These are phyloP conservation scores for Plasmodium yoelii DNA, from an alignment of 169 alveolate species.

Conservation along the genomic window DNA sequence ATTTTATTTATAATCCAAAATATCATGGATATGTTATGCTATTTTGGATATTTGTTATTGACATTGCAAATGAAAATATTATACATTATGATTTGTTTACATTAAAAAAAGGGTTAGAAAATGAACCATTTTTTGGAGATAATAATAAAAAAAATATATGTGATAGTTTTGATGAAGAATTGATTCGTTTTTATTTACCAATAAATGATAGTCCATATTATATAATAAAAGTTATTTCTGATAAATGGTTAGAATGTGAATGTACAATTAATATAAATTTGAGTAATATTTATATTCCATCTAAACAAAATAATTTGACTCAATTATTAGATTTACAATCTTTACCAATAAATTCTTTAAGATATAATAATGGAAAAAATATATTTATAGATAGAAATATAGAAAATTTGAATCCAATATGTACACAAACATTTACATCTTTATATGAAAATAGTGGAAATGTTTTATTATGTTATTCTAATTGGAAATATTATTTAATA, in stretches of 20 bases:
- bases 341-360: constrained; percentile 91
- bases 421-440: constrained; percentile 82
- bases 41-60: constrained; percentile 97
- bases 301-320: constrained; percentile 94
- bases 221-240: constrained; percentile 97
- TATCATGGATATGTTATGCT: constrained; percentile 96
- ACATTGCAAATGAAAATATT: constrained; percentile 96
- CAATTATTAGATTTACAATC: constrained; percentile 96
- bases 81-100: constrained; percentile 94
- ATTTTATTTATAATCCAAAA: constrained; percentile 94
- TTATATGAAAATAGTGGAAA: constrained; percentile 78
- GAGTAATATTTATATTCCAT: constrained; percentile 90
- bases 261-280: constrained; percentile 80
- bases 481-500: constrained; percentile 36
- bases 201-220: constrained; percentile 93
- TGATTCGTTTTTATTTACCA: constrained; percentile 95
- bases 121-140: neutral
- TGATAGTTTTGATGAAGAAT: constrained; percentile 82
- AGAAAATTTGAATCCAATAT: constrained; percentile 76
- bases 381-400: constrained; percentile 78
- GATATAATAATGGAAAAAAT: constrained; percentile 89
- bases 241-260: constrained; percentile 90
- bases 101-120: constrained; percentile 63
- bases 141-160: neutral
- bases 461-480: constrained; percentile 81